Evolutionary conservation across 2,329 filamentous ascomycete genomes (phyloP).

Genomic region (Botrytis byssoidea): DNA sequence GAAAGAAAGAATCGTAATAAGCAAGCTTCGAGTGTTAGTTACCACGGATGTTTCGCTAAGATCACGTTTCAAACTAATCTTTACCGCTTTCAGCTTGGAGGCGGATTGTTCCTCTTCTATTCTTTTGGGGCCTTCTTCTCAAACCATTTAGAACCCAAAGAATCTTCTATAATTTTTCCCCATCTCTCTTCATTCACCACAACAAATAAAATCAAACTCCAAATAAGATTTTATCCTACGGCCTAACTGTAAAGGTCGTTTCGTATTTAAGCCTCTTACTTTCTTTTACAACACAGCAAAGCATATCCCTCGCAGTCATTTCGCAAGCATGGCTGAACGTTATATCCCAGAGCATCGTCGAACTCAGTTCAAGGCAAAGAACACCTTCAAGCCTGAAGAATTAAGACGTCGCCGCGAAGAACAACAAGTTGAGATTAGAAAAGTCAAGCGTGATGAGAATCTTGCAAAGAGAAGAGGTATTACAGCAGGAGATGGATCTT

Average conservation of each 20-base stretch:
- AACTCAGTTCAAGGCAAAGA: conserved; percentile 99
- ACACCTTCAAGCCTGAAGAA: conserved; percentile 98
- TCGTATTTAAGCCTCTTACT: conserved; percentile 2
- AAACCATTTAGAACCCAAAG: conserved; percentile 18
- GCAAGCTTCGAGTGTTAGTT: not conserved
- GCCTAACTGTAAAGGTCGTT: conserved; percentile 14
- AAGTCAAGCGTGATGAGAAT: conserved; percentile 98
- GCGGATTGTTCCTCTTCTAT: conserved; percentile 12
- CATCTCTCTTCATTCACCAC: conserved; percentile 14
- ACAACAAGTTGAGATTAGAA: conserved; percentile 98
- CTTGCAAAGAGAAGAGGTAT: conserved; percentile 97
- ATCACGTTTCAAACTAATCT: not conserved
- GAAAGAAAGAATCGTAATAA: not conserved
- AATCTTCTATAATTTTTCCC: conserved; percentile 21
- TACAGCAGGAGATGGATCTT: conserved; percentile 66
- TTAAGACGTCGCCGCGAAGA: conserved; percentile 97
- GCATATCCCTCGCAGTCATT: conserved; percentile 21
- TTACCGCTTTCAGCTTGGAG: conserved; percentile 17
- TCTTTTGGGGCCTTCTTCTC: conserved; percentile 18
- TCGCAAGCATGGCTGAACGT: conserved; percentile 79
- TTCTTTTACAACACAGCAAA: conserved; percentile 17
- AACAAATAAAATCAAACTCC: conserved; percentile 6
- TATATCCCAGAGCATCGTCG: conserved; percentile 99
- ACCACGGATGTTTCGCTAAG: not conserved
- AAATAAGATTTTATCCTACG: conserved; percentile 25